Base-by-base conservation (phyloP, 2,329 filamentous ascomycete genomes). In the Rhynchosporium agropyri region DNA sequence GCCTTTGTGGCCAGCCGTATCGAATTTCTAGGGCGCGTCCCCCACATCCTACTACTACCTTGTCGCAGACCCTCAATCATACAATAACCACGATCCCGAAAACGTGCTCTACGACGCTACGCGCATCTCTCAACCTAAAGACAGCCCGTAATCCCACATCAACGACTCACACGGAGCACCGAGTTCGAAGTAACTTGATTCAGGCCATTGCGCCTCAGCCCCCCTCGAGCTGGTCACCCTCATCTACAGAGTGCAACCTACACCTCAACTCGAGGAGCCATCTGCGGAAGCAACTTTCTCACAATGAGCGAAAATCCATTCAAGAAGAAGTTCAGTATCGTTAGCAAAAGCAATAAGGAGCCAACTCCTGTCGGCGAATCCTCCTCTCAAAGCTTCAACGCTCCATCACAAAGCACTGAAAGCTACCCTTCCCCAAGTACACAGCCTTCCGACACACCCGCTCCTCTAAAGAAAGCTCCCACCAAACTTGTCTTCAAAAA, bases 401-500 rank as follows among this genome's bases (percentile, higher is more conserved):
- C 38, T 3, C 58, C 58, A 33, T 57, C 46, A 36, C 57, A 59
- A 33, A 48, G 40, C 20, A 56, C 53, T 15, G n/a, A 40, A 12
- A 63, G 50, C 50, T 31, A 54, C 13, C 67, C 65, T 26, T 61
- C 48, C 58, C 51, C 59, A 12, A 51, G 28, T 38, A 71, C 71
- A 36, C 62, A 71, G 65, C 45, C 62, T 8, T 48, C 62, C 20
- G 55, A 55, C 8, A 65, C 68, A n/a, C 66, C 48, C 20, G 49
- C 49, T 6, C 49, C 50, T 38, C 20, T 20, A 20, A 20, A 20
- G 20, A 20, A 20, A 20, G 33, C n/a, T 26, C 50, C 67, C n/a
- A 29, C 51, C 12, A 59, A 40, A 54, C 66, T 63, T 4, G 62
- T 60, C 51, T 63, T 63, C n/a, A 76, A 77, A 58, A 48, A 77